Evolutionary conservation across 2,329 filamentous ascomycete genomes (phyloP), one percentile per base, ranked within the genome.

Genomic region (Xylariales sp.): DNA sequence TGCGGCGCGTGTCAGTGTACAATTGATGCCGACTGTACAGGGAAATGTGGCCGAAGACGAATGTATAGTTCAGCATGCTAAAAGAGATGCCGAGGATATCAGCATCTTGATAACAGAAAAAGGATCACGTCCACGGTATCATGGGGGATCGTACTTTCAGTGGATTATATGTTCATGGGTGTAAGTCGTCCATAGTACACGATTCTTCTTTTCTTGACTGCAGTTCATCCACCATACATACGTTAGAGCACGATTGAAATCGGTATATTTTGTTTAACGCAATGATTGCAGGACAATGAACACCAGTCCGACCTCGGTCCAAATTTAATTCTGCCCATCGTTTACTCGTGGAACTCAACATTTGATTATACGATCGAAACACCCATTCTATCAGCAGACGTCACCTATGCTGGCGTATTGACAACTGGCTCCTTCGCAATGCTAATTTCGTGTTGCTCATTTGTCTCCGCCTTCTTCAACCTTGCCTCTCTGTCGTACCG

Each of bases 401-500:
- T 10, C 29, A 4, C n/a, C 14, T n/a, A 33, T 32, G 29, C 28
- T 25, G 38, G 8, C 7, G 28, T 40, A 12, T 27, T 31, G 7
- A 38, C 15, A 12, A 12, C 25, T 2, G 15, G 5, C n/a, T 31
- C 31, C 24, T 28, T 25, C 5, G 9, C 11, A 3, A 4, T 19
- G 5, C n/a, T 38, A 10, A 32, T 7, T 32, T 16, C 29, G 15
- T n/a, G n/a, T n/a, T 15, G 7, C 9, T 32, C 29, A 32, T 10
- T 31, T 25, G 25, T 12, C 7, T 8, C 20, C 20, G 36, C 22
- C 15, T 43, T 12, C 28, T 39, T 29, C 19, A 31, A 21, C 24
- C 41, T 9, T 14, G 29, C 32, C 32, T 46, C 34, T 28, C 48
- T 40, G 21, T 51, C 40, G 12, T 47, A 38, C 12, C 51, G 45